phyloP scores from a whole-genome alignment of 345 rosid species.

The Citrus hindsii region DNA sequence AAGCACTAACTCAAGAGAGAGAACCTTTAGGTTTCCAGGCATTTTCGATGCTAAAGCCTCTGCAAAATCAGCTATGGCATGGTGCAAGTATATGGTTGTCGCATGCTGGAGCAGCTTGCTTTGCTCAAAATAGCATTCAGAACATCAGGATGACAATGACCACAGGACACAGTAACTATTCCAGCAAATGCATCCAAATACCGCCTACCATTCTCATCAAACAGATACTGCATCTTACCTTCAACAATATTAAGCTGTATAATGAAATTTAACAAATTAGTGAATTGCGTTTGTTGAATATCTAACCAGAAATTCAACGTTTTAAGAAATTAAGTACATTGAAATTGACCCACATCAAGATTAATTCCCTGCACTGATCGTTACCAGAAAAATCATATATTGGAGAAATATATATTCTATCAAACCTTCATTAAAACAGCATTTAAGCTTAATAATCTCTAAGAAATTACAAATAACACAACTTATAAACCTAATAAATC shows the following conservation, averaged over 20 bases:
- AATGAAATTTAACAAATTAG: neutral
- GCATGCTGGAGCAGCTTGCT: constrained; percentile 90
- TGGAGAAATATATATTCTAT: neutral
- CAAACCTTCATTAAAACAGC: neutral
- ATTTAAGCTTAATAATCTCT: neutral
- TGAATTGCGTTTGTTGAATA: neutral
- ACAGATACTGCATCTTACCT: constrained; percentile 97
- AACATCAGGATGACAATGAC: constrained; percentile 90
- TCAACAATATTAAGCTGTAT: constrained; percentile 81
- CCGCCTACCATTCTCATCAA: constrained; percentile 73
- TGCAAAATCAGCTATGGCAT: constrained; percentile 80
- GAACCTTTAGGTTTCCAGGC: constrained; percentile 88
- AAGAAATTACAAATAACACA: neutral
- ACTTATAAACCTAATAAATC: neutral
- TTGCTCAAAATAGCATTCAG: constrained; percentile 70
- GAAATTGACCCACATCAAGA: neutral
- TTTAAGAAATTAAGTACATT: neutral
- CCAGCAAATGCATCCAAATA: constrained; percentile 93
- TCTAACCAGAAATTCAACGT: neutral
- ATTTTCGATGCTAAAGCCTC: constrained; percentile 87
- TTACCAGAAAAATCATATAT: neutral
- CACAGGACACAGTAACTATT: constrained; percentile 86
- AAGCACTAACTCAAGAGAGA: neutral
- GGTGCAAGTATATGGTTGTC: constrained; percentile 83
- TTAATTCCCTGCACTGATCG: neutral